phyloP scores from a whole-genome alignment of 306 rosid species.

The Quercus bicolor region DNA sequence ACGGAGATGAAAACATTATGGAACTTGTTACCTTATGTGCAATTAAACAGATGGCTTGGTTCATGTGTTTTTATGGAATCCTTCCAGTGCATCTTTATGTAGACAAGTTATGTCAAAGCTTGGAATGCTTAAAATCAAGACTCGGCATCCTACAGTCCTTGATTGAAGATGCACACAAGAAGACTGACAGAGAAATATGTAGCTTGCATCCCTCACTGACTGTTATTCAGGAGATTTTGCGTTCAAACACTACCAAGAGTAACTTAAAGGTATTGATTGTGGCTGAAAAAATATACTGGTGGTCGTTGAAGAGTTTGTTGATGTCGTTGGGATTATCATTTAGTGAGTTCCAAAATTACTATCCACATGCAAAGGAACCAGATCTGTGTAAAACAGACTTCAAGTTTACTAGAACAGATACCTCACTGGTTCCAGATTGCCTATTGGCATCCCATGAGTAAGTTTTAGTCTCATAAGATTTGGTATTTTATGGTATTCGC shows the following conservation, averaged over 20 bases:
- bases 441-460: constrained; percentile 50
- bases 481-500: not conserved
- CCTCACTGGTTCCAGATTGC: constrained; percentile 39
- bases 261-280: constrained; percentile 49
- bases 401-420: constrained; percentile 23
- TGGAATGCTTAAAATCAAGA: constrained; percentile 42
- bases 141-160: constrained; percentile 41
- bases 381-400: constrained; percentile 9
- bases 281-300: constrained; percentile 52
- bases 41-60: constrained; percentile 59
- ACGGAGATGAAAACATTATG: constrained; percentile 38
- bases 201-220: constrained; percentile 47
- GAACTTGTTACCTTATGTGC: constrained; percentile 47
- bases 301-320: constrained; percentile 46
- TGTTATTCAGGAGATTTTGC: constrained; percentile 39
- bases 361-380: constrained; percentile 13
- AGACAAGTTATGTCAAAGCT: constrained; percentile 48
- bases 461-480: constrained; percentile 21
- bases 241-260: constrained; percentile 23
- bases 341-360: constrained; percentile 29
- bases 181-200: constrained; percentile 31
- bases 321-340: constrained; percentile 45
- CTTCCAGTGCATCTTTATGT: constrained; percentile 47
- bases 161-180: constrained; percentile 43
- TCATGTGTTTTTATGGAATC: constrained; percentile 57